These are phyloP conservation scores for Neoboletus magnificus DNA, from an alignment of 768 basidiomycete genomes.

Conservation along the genomic window DNA sequence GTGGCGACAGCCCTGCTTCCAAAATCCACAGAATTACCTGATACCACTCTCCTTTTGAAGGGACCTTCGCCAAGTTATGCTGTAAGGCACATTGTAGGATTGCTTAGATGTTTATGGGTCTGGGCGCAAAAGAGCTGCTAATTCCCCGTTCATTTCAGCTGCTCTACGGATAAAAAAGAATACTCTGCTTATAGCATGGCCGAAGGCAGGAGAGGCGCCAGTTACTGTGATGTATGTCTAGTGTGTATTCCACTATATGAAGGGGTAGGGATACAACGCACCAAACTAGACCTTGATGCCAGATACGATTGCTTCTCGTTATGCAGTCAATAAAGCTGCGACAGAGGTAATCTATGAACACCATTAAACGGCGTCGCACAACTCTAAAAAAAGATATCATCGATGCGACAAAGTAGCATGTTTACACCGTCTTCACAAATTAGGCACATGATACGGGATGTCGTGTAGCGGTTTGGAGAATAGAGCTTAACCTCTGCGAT, in stretches of 20 bases:
- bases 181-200: slow-evolving; percentile 30
- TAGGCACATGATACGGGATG: not conserved
- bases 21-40: not conserved
- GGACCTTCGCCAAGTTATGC: not conserved
- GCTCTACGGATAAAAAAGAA: slow-evolving; percentile 13
- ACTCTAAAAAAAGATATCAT: not conserved
- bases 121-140: not conserved
- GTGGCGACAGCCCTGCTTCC: slow-evolving; percentile 40
- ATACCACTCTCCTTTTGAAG: not conserved
- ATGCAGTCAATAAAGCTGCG: no score
- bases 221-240: slow-evolving; percentile 8
- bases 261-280: no score
- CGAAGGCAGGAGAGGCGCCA: slow-evolving; percentile 39
- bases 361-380: not conserved
- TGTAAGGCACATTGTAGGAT: not conserved
- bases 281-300: no score
- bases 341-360: not conserved
- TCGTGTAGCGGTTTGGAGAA: not conserved
- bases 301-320: no score
- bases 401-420: not conserved
- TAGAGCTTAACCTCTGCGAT: not conserved
- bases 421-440: no score
- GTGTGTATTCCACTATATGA: not conserved
- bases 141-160: not conserved
- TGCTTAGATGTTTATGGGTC: not conserved